Conservation (phyloP, 2,329 filamentous ascomycete species). For the Xylaria sp. region DNA sequence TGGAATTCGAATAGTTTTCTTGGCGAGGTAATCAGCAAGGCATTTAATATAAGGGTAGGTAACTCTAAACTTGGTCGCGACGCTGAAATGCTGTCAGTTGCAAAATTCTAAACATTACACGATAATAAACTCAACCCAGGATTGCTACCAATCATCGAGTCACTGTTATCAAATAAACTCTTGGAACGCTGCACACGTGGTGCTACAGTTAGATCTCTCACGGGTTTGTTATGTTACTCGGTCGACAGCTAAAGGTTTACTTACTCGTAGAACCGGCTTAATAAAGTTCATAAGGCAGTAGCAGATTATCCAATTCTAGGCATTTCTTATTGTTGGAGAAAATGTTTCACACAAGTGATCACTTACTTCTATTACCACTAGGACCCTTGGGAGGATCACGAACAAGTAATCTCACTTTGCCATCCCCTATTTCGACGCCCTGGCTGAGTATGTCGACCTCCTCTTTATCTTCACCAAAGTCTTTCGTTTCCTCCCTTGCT, state of each 20-base stretch:
- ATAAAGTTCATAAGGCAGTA: conserved; percentile 11
- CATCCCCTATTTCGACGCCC: conserved; percentile 74
- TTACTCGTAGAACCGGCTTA: neutral
- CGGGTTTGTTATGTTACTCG: neutral
- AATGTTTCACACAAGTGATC: conserved; percentile 37
- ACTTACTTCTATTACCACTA: conserved; percentile 59
- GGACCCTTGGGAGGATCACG: conserved; percentile 69
- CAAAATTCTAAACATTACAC: neutral
- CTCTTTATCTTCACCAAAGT: conserved; percentile 54
- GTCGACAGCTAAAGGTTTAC: neutral
- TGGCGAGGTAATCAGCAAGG: too few species aligned
- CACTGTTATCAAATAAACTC: neutral
- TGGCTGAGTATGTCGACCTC: conserved; percentile 70
- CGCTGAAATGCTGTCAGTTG: too few species aligned
- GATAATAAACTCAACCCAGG: neutral
- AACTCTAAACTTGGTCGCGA: too few species aligned
- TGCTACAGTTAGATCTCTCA: neutral
- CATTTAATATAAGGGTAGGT: too few species aligned
- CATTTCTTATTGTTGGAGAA: conserved; percentile 16
- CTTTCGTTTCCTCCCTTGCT: conserved; percentile 57
- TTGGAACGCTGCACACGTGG: neutral
- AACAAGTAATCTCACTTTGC: conserved; percentile 73
- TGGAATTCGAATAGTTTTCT: too few species aligned
- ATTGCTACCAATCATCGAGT: neutral
- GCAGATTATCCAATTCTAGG: conserved; percentile 18